A percentile compares a stretch with the other conserved stretches of the same genome.
Conservation (phyloP, 768 basidiomycete genomes). For the Tricholoma flavovirens region DNA sequence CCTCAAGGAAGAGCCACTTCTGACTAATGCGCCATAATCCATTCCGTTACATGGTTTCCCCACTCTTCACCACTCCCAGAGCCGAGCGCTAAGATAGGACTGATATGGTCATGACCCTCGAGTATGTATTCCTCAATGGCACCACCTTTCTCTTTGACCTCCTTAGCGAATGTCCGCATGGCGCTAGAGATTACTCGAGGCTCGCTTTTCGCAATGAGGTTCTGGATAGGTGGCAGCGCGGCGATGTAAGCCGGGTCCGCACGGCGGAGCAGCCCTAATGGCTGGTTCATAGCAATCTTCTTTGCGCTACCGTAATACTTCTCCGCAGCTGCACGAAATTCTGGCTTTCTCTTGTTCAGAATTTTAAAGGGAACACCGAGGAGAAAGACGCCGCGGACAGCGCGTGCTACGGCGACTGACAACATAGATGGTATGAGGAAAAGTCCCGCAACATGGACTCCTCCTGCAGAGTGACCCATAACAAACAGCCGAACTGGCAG, state of each 20-base stretch:
- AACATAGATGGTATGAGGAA: conserved; percentile 15
- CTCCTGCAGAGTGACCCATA: conserved; percentile 24
- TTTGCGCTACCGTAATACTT: conserved; percentile 19
- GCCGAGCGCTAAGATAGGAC: conserved; percentile 19
- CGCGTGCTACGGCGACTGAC: conserved; percentile 1
- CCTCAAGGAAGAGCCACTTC: no score
- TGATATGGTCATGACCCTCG: conserved; percentile 23
- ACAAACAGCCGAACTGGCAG: conserved; percentile 12
- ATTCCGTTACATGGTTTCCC: conserved; percentile 15
- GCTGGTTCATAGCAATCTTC: conserved; percentile 10
- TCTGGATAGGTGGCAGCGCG: conserved; percentile 15
- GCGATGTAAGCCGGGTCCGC: conserved; percentile 5
- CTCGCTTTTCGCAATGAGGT: conserved; percentile 18
- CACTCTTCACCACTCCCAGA: conserved; percentile 20
- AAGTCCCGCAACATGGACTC: conserved; percentile 17
- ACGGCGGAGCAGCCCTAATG: conserved; percentile 15
- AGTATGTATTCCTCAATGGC: conserved; percentile 13
- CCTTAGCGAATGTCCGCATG: conserved; percentile 11
- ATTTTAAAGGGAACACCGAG: conserved; percentile 17
- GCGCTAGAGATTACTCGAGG: conserved; percentile 14
- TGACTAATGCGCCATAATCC: conserved; percentile 8
- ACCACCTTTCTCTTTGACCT: conserved; percentile 14
- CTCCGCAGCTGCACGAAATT: conserved; percentile 12
- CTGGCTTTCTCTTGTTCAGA: conserved; percentile 4
- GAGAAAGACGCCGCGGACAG: conserved; percentile 14